Percentiles rank a stretch among this genome's conserved stretches.
Conservation (phyloP, 305 asterid genomes). For the Fraxinus albicans region DNA sequence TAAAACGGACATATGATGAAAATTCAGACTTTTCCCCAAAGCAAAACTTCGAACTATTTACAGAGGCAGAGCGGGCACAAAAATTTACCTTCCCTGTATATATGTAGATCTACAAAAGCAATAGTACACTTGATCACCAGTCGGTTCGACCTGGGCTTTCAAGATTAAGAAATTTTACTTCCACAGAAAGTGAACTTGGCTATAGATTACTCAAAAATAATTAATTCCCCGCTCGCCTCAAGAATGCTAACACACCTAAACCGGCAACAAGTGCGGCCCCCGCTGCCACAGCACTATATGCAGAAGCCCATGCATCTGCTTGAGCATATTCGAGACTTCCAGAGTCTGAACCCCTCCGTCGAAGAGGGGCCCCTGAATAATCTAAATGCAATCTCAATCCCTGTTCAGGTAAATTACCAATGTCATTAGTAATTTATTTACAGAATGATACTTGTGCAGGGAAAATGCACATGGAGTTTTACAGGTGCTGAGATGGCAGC, state of each 20-base stretch:
- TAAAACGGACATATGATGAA: background rate
- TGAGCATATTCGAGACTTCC: constrained; percentile 48
- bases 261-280: constrained; percentile 80
- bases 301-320: constrained; percentile 68
- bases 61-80: background rate
- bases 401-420: constrained; percentile 32
- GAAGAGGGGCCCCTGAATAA: constrained; percentile 45
- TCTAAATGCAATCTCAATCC: constrained; percentile 78
- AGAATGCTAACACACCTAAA: constrained; percentile 58
- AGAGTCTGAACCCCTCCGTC: constrained; percentile 42
- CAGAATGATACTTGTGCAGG: too few species aligned
- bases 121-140: background rate
- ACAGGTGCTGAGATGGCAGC: too few species aligned
- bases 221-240: constrained; percentile 55
- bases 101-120: background rate
- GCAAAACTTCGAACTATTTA: background rate
- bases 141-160: background rate
- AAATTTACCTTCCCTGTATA: background rate
- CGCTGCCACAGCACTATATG: constrained; percentile 73
- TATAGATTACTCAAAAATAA: background rate
- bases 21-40: background rate
- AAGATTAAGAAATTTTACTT: background rate
- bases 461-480: too few species aligned
- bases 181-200: background rate
- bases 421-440: background rate